Conservation (phyloP, 805 yeast species). For the Phaffomyces antillensis region DNA sequence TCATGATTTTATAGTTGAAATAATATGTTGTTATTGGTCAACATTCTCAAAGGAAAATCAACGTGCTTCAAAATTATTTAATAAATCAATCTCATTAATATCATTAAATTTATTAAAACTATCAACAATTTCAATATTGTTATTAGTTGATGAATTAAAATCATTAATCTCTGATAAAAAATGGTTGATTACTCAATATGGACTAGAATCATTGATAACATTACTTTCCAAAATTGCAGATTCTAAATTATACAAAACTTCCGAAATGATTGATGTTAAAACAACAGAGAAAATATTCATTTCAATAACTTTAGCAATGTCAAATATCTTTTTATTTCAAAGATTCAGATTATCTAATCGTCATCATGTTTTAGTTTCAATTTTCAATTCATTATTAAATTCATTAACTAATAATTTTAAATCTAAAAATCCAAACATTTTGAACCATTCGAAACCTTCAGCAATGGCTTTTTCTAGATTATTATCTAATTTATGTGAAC, state of each 20-base stretch:
- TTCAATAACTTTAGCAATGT: constrained; percentile 40
- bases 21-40: constrained; percentile 15
- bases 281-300: constrained; percentile 16
- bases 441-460: constrained; percentile 25
- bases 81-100: constrained; percentile 13
- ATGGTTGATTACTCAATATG: constrained; percentile 60
- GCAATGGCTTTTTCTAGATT: constrained; percentile 51
- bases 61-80: constrained; percentile 4
- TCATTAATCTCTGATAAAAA: constrained; percentile 38
- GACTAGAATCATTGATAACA: constrained; percentile 48
- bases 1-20: constrained; percentile 17
- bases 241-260: not conserved
- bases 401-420: constrained; percentile 28
- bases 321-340: constrained; percentile 59
- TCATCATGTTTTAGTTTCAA: constrained; percentile 54
- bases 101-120: constrained; percentile 2
- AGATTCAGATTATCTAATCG: constrained; percentile 65
- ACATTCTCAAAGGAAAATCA: constrained; percentile 7
- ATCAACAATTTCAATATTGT: not conserved
- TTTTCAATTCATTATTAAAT: constrained; percentile 45
- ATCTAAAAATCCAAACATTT: constrained; percentile 9
- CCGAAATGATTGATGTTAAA: not conserved
- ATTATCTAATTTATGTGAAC: constrained; percentile 67
- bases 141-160: constrained; percentile 26
- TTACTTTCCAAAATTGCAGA: constrained; percentile 25